Conservation (phyloP, 2,329 filamentous ascomycete genomes). For the Graphilbum ipis-grandicollis region DNA sequence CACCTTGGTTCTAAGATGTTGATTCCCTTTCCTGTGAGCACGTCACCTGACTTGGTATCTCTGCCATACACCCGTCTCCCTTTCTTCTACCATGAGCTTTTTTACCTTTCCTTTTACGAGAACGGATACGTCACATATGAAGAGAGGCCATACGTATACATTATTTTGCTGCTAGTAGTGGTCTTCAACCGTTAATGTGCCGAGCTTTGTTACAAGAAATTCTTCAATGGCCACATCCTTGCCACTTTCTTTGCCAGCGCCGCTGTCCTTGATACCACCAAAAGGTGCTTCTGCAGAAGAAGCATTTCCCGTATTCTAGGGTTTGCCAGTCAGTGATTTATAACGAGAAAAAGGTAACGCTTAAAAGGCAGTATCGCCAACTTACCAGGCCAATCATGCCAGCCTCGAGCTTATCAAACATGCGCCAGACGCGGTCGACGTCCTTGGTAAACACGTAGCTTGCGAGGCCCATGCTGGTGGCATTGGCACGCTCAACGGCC, state of each 20-base stretch:
- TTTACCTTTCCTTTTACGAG: too few relatives aligned
- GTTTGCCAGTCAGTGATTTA: too few relatives aligned
- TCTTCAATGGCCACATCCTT: slow-evolving; percentile 29
- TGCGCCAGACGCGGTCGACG: slow-evolving; percentile 36
- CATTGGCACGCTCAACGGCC: slow-evolving; percentile 33
- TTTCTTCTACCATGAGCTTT: too few relatives aligned
- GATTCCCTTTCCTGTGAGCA: too few relatives aligned
- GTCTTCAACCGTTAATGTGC: slow-evolving; percentile 23
- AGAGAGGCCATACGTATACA: too few relatives aligned
- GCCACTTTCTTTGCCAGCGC: slow-evolving; percentile 27
- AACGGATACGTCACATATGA: too few relatives aligned
- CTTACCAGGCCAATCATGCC: slow-evolving; percentile 28
- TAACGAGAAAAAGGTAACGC: too few relatives aligned
- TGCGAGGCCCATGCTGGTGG: slow-evolving; percentile 40
- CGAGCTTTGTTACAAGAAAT: slow-evolving; percentile 27
- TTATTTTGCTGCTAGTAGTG: slow-evolving; percentile 13
- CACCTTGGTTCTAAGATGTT: too few relatives aligned
- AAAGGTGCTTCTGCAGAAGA: slow-evolving; percentile 27
- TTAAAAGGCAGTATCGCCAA: slow-evolving; percentile 1
- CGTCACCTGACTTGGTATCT: too few relatives aligned
- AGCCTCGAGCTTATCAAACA: slow-evolving; percentile 42
- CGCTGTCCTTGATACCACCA: slow-evolving; percentile 30
- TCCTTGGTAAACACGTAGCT: slow-evolving; percentile 21
- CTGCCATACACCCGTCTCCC: too few relatives aligned
- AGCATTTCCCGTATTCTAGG: slow-evolving; percentile 22